Conservation (phyloP, 371 early-diverging fungal species). For the Saksenaea vasiformis region DNA sequence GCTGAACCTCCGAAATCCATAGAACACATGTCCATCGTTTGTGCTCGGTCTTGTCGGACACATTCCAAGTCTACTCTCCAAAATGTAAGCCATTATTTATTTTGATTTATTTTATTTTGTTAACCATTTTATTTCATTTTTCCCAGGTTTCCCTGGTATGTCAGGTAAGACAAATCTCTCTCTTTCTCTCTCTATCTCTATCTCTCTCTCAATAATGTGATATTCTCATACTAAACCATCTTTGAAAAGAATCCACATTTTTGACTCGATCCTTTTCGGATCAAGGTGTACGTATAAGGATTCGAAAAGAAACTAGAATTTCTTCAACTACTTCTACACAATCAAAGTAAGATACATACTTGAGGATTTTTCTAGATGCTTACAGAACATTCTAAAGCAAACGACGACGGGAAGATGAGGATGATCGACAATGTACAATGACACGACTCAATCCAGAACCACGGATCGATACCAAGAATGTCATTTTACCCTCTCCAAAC, state of each 20-base stretch:
- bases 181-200: not conserved
- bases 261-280: slow-evolving; percentile 33
- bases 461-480: slow-evolving; percentile 4
- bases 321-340: not conserved
- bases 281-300: slow-evolving; percentile 31
- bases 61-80: slow-evolving; percentile 81
- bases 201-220: not conserved
- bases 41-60: slow-evolving; percentile 48
- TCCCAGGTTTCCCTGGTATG: slow-evolving; percentile 80
- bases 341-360: not conserved
- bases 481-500: not conserved
- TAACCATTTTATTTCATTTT: not conserved
- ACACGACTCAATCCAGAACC: not conserved
- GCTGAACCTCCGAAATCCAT: not conserved
- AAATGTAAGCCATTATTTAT: slow-evolving; percentile 53
- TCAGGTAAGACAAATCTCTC: slow-evolving; percentile 47
- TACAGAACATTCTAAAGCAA: not conserved
- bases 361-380: not conserved
- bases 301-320: slow-evolving; percentile 32
- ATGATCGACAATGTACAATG: not conserved
- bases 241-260: slow-evolving; percentile 25
- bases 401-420: not conserved
- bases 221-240: not conserved
- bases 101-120: not conserved
- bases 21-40: slow-evolving; percentile 33